phyloP scores from a whole-genome alignment of 2,329 filamentous ascomycete species.

The Cytospora leucostoma region DNA sequence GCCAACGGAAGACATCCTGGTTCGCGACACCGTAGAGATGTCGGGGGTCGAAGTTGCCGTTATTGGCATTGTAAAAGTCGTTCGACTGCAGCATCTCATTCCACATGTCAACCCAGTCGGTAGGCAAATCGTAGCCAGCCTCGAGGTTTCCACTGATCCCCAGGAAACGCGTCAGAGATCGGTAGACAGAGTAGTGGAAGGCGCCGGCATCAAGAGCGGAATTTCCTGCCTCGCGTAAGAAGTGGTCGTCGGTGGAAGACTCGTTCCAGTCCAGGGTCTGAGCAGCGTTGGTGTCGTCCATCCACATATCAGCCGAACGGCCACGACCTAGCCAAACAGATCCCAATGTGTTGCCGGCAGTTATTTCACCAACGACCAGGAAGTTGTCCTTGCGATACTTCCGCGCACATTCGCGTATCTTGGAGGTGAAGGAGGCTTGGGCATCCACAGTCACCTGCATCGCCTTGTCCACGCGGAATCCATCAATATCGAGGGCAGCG shows the following conservation, averaged over 20 bases:
- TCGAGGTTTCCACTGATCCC: conserved; percentile 38
- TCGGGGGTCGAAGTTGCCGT: conserved; percentile 62
- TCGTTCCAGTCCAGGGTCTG: conserved; percentile 28
- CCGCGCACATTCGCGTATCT: conserved; percentile 57
- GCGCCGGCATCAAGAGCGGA: conserved; percentile 48
- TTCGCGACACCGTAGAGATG: conserved; percentile 67
- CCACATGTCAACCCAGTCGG: conserved; percentile 52
- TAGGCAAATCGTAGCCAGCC: conserved; percentile 37
- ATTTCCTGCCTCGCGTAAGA: conserved; percentile 58
- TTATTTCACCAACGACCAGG: conserved; percentile 64
- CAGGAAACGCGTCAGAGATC: conserved; percentile 36
- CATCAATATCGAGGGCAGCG: conserved; percentile 62
- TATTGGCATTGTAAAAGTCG: conserved; percentile 61
- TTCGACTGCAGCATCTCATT: conserved; percentile 58
- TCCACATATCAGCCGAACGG: conserved; percentile 42
- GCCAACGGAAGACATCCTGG: conserved; percentile 68
- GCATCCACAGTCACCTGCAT: conserved; percentile 61
- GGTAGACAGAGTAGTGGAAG: conserved; percentile 43
- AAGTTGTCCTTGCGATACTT: conserved; percentile 62
- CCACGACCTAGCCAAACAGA: conserved; percentile 63
- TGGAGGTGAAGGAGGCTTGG: conserved; percentile 56
- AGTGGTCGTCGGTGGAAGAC: conserved; percentile 34
- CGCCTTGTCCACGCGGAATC: conserved; percentile 66
- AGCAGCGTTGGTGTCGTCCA: conserved; percentile 26
- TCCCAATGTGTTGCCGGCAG: conserved; percentile 60